Conservation (phyloP, 208 protist genomes). For the Crithidia sp. region DNA sequence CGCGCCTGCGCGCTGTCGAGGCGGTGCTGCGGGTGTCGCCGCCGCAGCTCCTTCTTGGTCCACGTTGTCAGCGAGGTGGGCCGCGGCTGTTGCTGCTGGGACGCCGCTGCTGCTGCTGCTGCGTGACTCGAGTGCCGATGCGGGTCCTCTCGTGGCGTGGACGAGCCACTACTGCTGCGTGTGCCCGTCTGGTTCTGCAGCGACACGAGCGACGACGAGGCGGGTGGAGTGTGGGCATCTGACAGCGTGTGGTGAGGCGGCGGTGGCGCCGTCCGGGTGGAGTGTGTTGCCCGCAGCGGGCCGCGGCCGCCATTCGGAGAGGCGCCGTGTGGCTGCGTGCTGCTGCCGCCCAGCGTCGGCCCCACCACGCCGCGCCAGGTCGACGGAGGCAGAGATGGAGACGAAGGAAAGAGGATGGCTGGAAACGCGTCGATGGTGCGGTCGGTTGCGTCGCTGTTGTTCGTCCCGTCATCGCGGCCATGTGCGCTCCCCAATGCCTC, state of each 20-base stretch:
- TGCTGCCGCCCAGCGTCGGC: background rate
- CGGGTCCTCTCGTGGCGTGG: background rate
- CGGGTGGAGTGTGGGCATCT: background rate
- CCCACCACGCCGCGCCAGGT: constrained; percentile 4
- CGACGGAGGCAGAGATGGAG: background rate
- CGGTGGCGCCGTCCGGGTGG: background rate
- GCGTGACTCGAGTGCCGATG: too few relatives aligned
- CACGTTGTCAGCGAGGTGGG: background rate
- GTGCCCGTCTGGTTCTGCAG: background rate
- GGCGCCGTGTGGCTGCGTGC: background rate
- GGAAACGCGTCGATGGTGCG: background rate
- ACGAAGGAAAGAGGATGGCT: background rate
- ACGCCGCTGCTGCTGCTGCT: background rate
- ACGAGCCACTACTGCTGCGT: background rate
- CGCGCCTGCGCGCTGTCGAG: constrained; percentile 16
- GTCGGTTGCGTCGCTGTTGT: background rate
- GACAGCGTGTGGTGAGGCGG: background rate
- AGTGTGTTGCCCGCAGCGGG: background rate
- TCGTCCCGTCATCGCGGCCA: background rate
- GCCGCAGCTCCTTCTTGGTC: constrained; percentile 1
- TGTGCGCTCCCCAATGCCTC: background rate
- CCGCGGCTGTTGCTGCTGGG: background rate
- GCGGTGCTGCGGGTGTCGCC: constrained; percentile 5
- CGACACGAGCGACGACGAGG: background rate
- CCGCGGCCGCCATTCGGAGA: background rate